Percentiles rank a stretch among this genome's conserved stretches.
phyloP scores from a whole-genome alignment of 2,329 filamentous ascomycete species.

The Cercospora sp. region DNA sequence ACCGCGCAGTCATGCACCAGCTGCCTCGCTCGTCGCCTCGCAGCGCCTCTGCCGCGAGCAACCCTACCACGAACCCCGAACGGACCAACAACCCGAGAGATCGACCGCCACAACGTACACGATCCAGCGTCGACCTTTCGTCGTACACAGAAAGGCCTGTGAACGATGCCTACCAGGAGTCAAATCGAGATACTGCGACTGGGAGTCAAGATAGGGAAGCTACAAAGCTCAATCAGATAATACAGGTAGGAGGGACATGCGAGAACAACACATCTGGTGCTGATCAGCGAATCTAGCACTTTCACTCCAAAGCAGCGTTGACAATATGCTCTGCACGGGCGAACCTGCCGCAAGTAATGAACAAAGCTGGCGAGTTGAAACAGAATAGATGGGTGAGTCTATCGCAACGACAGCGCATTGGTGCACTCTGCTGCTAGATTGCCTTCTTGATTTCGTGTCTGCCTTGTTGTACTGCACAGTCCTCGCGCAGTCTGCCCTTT shows the following conservation, averaged over 20 bases:
- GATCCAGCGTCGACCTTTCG: slow-evolving; percentile 54
- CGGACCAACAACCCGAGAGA: slow-evolving; percentile 74
- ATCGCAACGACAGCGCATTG: not conserved
- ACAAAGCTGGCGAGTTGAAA: slow-evolving; percentile 61
- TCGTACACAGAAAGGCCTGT: slow-evolving; percentile 52
- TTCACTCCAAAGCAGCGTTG: slow-evolving; percentile 83
- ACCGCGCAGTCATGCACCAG: slow-evolving; percentile 72
- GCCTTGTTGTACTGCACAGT: not conserved
- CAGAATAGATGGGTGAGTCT: slow-evolving; percentile 81
- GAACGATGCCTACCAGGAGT: slow-evolving; percentile 39
- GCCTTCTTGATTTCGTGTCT: not conserved
- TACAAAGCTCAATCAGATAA: slow-evolving; percentile 88
- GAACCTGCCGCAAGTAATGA: slow-evolving; percentile 61
- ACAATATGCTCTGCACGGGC: slow-evolving; percentile 80
- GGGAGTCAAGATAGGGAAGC: slow-evolving; percentile 60
- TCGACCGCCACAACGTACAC: slow-evolving; percentile 51
- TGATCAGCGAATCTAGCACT: slow-evolving; percentile 63
- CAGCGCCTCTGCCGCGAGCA: slow-evolving; percentile 70
- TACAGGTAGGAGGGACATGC: slow-evolving; percentile 64
- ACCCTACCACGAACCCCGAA: slow-evolving; percentile 69
- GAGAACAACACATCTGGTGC: slow-evolving; percentile 4
- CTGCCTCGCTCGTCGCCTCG: slow-evolving; percentile 74
- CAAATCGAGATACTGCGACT: slow-evolving; percentile 44
- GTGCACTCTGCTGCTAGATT: not conserved
- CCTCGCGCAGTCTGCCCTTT: not conserved